Percentiles rank a stretch among this genome's conserved stretches.
Conservation (phyloP, 2,329 filamentous ascomycete genomes). For the Plenodomus tracheiphilus region DNA sequence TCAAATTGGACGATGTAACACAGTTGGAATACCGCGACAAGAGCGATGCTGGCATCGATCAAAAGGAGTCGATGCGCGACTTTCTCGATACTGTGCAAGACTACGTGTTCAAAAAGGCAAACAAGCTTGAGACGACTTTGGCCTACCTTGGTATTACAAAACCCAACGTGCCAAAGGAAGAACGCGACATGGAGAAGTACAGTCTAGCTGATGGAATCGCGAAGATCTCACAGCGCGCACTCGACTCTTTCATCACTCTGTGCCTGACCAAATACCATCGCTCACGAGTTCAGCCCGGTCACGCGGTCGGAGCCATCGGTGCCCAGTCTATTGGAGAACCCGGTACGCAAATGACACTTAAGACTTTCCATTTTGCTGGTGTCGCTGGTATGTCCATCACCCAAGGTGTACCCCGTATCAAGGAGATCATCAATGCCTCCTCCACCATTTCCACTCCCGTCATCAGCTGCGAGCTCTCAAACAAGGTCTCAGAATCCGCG, state of each 20-base stretch:
- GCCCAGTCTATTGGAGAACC: slow-evolving; percentile 98
- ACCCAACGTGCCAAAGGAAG: slow-evolving; percentile 11
- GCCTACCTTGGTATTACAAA: slow-evolving; percentile 29
- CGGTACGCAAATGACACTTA: slow-evolving; percentile 98
- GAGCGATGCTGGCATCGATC: slow-evolving; percentile 61
- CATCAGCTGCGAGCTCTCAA: slow-evolving; percentile 83
- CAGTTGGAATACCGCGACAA: slow-evolving; percentile 70
- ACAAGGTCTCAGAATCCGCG: slow-evolving; percentile 72
- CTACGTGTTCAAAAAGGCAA: slow-evolving; percentile 67
- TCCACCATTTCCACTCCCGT: slow-evolving; percentile 92
- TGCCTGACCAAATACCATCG: slow-evolving; percentile 90
- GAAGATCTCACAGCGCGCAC: slow-evolving; percentile 76
- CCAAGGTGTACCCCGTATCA: slow-evolving; percentile 98
- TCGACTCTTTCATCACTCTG: slow-evolving; percentile 75
- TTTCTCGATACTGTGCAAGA: slow-evolving; percentile 79
- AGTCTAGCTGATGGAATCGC: slow-evolving; percentile 68
- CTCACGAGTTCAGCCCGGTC: slow-evolving; percentile 89
- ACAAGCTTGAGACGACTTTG: slow-evolving; percentile 59
- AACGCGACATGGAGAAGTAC: slow-evolving; percentile 43
- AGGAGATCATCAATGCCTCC: slow-evolving; percentile 99
- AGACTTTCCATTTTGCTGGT: slow-evolving; percentile 99
- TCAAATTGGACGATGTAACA: slow-evolving; percentile 39
- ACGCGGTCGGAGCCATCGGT: slow-evolving; percentile 93
- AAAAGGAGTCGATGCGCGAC: slow-evolving; percentile 73
- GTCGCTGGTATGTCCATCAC: slow-evolving; percentile 99